Conservation (phyloP, 2,329 filamentous ascomycete genomes). For the Celoporthe dispersa region DNA sequence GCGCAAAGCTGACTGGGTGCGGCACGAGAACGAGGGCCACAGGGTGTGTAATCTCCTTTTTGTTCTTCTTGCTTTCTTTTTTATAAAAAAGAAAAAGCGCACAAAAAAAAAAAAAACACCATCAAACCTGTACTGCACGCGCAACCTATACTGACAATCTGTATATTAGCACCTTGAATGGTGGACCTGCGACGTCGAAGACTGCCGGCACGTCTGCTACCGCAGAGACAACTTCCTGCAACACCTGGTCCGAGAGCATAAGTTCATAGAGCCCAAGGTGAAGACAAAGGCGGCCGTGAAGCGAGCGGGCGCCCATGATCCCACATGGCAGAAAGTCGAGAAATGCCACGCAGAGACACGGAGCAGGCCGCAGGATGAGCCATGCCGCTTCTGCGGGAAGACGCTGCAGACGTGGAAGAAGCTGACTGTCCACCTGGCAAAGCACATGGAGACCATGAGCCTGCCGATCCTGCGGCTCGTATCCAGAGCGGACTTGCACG, state of each 20-base stretch:
- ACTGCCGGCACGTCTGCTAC: conserved; percentile 82
- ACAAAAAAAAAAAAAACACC: no score
- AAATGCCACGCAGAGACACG: conserved; percentile 73
- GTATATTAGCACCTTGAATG: conserved; percentile 70
- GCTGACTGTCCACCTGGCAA: conserved; percentile 87
- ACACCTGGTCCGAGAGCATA: conserved; percentile 90
- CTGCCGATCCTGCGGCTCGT: conserved; percentile 75
- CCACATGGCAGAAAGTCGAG: conserved; percentile 79
- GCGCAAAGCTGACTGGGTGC: conserved; percentile 93
- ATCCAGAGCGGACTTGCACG: conserved; percentile 50
- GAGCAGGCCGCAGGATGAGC: conserved; percentile 71
- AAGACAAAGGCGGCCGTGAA: conserved; percentile 74
- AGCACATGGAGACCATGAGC: conserved; percentile 92
- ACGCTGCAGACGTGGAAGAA: conserved; percentile 88
- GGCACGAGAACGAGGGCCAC: conserved; percentile 91
- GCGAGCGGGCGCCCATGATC: conserved; percentile 60
- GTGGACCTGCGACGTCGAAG: conserved; percentile 83
- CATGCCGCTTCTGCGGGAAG: conserved; percentile 86
- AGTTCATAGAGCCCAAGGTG: conserved; percentile 78
- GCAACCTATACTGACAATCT: conserved; percentile 2
- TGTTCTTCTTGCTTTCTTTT: neutral
- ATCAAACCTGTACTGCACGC: no score
- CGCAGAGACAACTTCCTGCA: conserved; percentile 92
- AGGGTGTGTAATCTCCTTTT: conserved; percentile 43
- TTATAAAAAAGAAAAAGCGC: no score